phyloP scores from a whole-genome alignment of 83 land plant species.

The Diphasiastrum complanatum region DNA sequence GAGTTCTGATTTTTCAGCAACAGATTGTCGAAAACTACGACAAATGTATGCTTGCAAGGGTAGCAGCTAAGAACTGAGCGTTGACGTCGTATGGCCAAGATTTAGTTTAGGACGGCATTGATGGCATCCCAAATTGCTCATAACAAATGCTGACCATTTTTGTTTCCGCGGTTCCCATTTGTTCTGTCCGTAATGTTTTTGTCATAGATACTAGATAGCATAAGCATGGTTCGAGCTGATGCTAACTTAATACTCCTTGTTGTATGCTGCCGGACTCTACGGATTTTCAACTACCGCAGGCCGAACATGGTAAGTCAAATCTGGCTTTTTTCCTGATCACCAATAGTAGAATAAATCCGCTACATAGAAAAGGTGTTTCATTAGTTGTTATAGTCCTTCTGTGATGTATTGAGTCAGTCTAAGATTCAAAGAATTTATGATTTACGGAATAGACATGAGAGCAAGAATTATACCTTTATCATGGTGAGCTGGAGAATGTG shows the following conservation, averaged over 20 bases:
- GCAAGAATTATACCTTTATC: neutral
- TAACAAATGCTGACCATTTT: no score
- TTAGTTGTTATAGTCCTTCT: neutral
- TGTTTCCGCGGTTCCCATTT: no score
- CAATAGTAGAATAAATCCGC: no score
- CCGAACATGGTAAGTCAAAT: constrained; percentile 46
- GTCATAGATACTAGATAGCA: no score
- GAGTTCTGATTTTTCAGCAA: neutral
- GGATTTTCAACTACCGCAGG: constrained; percentile 15
- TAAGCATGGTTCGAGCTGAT: neutral
- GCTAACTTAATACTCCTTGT: neutral
- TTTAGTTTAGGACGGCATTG: no score
- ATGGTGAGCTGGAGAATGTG: neutral
- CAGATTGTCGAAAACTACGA: neutral
- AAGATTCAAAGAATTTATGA: no score
- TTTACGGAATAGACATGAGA: neutral
- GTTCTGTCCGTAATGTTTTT: no score
- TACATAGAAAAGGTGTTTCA: neutral
- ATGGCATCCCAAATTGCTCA: no score
- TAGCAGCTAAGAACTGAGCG: neutral
- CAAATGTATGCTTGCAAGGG: neutral
- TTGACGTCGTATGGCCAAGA: neutral
- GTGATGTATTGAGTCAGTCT: neutral
- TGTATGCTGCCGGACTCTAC: neutral
- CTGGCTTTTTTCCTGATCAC: no score